Conservation (phyloP, 2,329 filamentous ascomycete genomes). For the Cladobotryum mycophilum region DNA sequence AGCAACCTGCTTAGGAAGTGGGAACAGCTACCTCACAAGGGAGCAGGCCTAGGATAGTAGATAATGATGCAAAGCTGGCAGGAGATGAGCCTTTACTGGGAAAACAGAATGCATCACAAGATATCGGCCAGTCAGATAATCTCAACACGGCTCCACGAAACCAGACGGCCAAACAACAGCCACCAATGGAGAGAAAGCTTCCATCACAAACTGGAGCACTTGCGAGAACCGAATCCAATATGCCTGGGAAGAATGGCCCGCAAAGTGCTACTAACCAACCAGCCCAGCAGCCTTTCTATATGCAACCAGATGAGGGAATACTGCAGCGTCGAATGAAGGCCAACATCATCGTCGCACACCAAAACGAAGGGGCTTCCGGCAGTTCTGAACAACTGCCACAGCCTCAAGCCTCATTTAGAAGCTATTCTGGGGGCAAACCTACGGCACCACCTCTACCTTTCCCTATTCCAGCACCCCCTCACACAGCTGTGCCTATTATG, state of each 20-base stretch:
- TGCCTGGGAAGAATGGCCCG: neutral
- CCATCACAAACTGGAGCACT: neutral
- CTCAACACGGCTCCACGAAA: neutral
- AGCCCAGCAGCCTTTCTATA: constrained; percentile 2
- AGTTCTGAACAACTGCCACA: neutral
- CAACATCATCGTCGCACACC: neutral
- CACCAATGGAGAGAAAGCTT: neutral
- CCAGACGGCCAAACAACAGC: neutral
- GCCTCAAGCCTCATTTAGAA: neutral
- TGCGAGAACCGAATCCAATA: neutral
- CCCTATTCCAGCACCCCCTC: neutral
- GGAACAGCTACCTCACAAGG: constrained; percentile 7
- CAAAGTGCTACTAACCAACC: neutral
- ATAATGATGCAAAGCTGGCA: constrained; percentile 1
- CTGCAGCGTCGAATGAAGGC: neutral
- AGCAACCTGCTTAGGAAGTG: constrained; percentile 16
- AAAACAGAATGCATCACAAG: neutral
- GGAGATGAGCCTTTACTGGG: neutral
- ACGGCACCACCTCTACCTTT: neutral
- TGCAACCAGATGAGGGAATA: constrained; percentile 6
- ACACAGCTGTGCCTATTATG: neutral
- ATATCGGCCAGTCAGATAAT: neutral
- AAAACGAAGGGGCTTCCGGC: neutral
- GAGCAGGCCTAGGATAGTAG: neutral
- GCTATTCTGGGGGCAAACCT: neutral